These are phyloP conservation scores for Coemansia aciculifera DNA, from an alignment of 192 early-diverging fungal genomes.

Conservation along the genomic window DNA sequence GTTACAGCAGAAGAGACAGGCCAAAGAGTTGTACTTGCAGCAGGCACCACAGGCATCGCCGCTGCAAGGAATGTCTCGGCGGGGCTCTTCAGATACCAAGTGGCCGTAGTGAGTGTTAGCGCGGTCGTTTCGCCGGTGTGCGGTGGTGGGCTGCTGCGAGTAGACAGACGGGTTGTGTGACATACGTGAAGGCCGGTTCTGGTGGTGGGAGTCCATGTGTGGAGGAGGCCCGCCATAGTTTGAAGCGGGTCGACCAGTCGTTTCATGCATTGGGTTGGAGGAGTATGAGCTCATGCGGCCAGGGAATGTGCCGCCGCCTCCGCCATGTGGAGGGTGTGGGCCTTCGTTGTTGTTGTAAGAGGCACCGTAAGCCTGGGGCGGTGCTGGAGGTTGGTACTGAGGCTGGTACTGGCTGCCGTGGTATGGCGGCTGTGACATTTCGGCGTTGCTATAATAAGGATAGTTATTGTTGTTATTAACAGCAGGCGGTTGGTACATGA, in stretches of 20 bases:
- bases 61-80: conserved; percentile 28
- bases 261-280: conserved; percentile 5
- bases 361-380: conserved; percentile 6
- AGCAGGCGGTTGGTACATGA: conserved; percentile 7
- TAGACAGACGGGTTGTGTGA: conserved; percentile 4
- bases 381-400: conserved; percentile 4
- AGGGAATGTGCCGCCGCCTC: neutral
- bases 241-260: conserved; percentile 2
- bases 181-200: conserved; percentile 9
- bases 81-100: conserved; percentile 33
- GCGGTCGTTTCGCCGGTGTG: conserved; percentile 7
- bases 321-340: neutral
- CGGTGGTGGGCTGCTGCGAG: conserved; percentile 10
- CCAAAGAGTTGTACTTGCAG: conserved; percentile 51
- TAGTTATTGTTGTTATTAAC: neutral
- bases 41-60: conserved; percentile 46
- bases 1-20: conserved; percentile 46
- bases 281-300: conserved; percentile 11
- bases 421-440: conserved; percentile 4
- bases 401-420: conserved; percentile 11
- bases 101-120: conserved; percentile 42
- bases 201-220: conserved; percentile 8
- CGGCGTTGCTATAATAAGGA: neutral
- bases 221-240: conserved; percentile 14
- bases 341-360: neutral